Base-by-base conservation (phyloP, 2,329 filamentous ascomycete species). In the Whalleya microplaca region DNA sequence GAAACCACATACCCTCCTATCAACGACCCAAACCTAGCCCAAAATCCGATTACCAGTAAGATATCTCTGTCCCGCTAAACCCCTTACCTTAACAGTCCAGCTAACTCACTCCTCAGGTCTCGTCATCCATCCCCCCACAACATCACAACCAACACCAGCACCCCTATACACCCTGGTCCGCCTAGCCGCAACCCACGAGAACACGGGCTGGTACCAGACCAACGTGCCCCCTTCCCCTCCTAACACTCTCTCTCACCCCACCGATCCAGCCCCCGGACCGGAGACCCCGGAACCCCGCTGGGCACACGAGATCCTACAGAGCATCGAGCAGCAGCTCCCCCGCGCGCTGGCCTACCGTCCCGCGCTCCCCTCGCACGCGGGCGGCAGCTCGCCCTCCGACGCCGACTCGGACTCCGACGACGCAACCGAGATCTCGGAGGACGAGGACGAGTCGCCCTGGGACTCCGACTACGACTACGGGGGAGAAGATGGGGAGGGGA, bases 131-230 rank as follows among this genome's bases (percentile, higher is more conserved):
- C 72, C 75, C 0, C 73, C 73, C 2, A 68, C 73, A 29, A 59
- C 68, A 0, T 59, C 63, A 3, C 68, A 68, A 16, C 66, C 62
- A 8, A 69, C 69, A 0, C 56, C 70, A 0, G 71, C 71, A 0
- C 81, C 83, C 0, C 68, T 75, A 5, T 86, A 84, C 66, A 80
- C 82, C 0, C 73, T 84, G 9, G 75, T 81, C 27, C 79, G 84
- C 18, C 71, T 81, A 32, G 82, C 82, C 0, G 83, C 79, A 8
- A 84, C 81, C 0, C 70, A 76, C 3, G 76, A 73, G 2, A 84
- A 81, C 59, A 66, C 72, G 14, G 75, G 78, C 61, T 86, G 83
- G 83, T 82, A 78, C 58, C 77, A 84, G 56, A 80, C 78, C 16
- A 85, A 82, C 59, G 64, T 77, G 1, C 68, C 74, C 14, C 51